These are phyloP conservation scores for Aphanomyces stellatus DNA, from an alignment of 352 stramenopile species.

Conservation along the genomic window DNA sequence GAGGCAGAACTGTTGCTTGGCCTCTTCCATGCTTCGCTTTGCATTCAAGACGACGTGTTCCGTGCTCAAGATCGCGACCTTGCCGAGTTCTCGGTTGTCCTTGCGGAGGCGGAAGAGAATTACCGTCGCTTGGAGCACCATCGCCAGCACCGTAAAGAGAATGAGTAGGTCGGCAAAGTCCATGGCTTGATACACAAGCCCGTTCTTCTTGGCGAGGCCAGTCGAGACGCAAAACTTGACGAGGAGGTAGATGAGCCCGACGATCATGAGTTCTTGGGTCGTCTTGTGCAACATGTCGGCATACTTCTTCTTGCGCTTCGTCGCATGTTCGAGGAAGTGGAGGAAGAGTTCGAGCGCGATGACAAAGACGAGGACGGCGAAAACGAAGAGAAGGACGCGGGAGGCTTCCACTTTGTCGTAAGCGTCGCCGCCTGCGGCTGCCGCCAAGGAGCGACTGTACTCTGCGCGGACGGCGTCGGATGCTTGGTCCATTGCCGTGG, in stretches of 20 bases:
- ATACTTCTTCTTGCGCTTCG: conserved; percentile 14
- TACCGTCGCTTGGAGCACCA: conserved; percentile 43
- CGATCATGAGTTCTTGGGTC: conserved; percentile 42
- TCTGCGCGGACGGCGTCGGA: neutral
- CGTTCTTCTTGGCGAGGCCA: conserved; percentile 23
- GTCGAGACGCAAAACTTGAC: conserved; percentile 45
- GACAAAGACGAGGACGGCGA: conserved; percentile 17
- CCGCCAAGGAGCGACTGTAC: neutral
- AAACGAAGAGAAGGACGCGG: conserved; percentile 8
- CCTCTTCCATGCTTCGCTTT: conserved; percentile 3
- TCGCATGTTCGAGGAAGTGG: conserved; percentile 8
- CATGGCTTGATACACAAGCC: conserved; percentile 37
- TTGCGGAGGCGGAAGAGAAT: conserved; percentile 38
- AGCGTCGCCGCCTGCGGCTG: neutral
- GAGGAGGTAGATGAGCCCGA: conserved; percentile 44
- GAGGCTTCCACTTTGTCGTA: conserved; percentile 1
- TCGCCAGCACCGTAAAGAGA: conserved; percentile 42
- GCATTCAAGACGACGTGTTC: conserved; percentile 29
- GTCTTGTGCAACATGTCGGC: conserved; percentile 21
- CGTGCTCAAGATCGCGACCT: conserved; percentile 37
- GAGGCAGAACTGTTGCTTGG: conserved; percentile 9
- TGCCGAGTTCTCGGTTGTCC: conserved; percentile 30
- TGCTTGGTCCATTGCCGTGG: too few relatives aligned
- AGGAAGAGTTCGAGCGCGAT: conserved; percentile 10
- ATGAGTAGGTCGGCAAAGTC: conserved; percentile 46